Evolutionary conservation across 2,329 filamentous ascomycete species (phyloP).

Genomic region (Neopestalotiopsis sp.): DNA sequence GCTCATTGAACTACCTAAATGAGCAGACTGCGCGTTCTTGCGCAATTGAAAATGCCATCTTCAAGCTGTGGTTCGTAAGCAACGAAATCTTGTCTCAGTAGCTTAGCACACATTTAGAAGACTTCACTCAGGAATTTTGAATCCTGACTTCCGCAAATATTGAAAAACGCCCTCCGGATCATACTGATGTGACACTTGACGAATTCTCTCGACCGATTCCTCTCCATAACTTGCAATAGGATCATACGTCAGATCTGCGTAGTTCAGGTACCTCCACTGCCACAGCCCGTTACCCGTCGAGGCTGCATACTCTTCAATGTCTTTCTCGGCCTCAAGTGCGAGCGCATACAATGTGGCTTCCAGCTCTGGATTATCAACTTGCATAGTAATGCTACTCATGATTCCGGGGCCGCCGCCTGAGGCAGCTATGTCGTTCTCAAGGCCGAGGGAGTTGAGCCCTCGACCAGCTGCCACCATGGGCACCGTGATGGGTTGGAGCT

Average conservation of each 20-base stretch:
- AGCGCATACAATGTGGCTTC: constrained; percentile 35
- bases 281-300: constrained; percentile 28
- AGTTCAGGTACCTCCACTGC: constrained; percentile 44
- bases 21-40: too few species aligned
- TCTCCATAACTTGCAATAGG: constrained; percentile 40
- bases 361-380: constrained; percentile 35
- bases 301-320: constrained; percentile 29
- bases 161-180: constrained; percentile 44
- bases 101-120: background rate
- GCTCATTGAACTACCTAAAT: too few species aligned
- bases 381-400: constrained; percentile 36
- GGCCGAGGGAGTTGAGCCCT: constrained; percentile 46
- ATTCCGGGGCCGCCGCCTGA: constrained; percentile 31
- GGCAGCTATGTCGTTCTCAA: constrained; percentile 35
- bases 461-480: constrained; percentile 39
- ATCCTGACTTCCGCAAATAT: constrained; percentile 41
- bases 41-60: too few species aligned
- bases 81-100: background rate
- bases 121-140: constrained; percentile 37
- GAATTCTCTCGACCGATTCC: constrained; percentile 37
- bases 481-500: constrained; percentile 44
- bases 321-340: constrained; percentile 33
- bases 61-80: background rate
- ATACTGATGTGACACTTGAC: constrained; percentile 38
- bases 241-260: constrained; percentile 39